Evolutionary conservation across 108 stramenopile genomes (phyloP), one percentile per base, ranked within the genome.

Genomic region (Conticribra weissflogii): DNA sequence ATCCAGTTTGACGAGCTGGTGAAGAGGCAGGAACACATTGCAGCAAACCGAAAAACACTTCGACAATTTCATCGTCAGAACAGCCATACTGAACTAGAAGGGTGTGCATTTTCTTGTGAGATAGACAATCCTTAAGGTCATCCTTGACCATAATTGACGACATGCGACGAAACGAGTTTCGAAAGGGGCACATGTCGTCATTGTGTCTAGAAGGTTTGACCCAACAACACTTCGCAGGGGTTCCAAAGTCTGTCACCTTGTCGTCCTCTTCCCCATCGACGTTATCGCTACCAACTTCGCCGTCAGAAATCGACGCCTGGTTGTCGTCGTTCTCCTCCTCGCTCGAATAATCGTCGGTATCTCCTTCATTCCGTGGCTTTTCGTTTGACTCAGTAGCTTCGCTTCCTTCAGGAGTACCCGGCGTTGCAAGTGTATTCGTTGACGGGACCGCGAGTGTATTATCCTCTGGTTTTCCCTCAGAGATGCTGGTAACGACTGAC

Each of bases 31-130:
- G 79, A 1, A 58, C 53, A n/a, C 31, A 24, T 36, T 74, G 70
- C 53, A 78, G 36, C 70, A 86, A 55, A 28, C 59, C 86, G 52
- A 89, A 87, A 65, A 84, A 85, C 1, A 85, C 72, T 48, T 81
- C 74, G 22, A 82, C 76, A 14, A 82, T 78, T 73, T 87, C 84
- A 54, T 66, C 59, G 2, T 79, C 59, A 44, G 59, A 58, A 53
- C 79, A 83, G 3, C 77, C 80, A 34, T 76, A 46, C 25, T 57
- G 71, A 9, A 52, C 0, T 25, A 89, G 56, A 2, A 81, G 54
- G 32, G 72, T 44, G 16, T 63, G 49, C 0, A 89, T 70, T 44
- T 64, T 34, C n/a, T 41, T 54, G 63, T 75, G 73, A 4, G 68
- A 59, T 17, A 83, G 57, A 54, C 32, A 45, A 52, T 54, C 50